Conservation (phyloP, 306 rosid genomes). For the Gleditsia sinensis region DNA sequence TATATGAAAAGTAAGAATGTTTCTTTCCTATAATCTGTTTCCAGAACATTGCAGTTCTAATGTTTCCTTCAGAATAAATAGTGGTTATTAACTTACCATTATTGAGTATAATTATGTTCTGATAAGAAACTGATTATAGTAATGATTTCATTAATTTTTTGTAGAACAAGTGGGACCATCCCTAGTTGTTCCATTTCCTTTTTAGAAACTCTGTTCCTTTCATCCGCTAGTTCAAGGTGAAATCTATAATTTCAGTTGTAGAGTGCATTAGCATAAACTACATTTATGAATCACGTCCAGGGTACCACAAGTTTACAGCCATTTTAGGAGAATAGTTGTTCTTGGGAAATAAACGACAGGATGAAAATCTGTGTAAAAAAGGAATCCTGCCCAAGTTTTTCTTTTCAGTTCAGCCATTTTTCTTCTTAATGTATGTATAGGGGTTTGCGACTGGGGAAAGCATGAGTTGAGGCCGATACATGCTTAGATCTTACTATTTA, state of each 20-base stretch:
- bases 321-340: background rate
- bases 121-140: background rate
- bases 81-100: too few species aligned
- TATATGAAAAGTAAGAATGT: slow-evolving; percentile 67
- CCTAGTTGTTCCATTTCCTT: background rate
- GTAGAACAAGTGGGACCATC: background rate
- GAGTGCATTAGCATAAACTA: background rate
- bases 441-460: background rate
- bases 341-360: background rate
- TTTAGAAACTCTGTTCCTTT: background rate
- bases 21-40: slow-evolving; percentile 21
- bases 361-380: background rate
- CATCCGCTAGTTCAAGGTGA: background rate
- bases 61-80: background rate
- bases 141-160: background rate
- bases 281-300: background rate
- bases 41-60: background rate
- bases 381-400: background rate
- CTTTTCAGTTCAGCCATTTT: background rate
- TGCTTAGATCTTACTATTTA: background rate
- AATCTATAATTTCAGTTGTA: background rate
- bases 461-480: background rate
- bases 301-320: background rate
- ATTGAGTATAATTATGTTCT: slow-evolving; percentile 2
- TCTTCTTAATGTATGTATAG: background rate